Percentiles rank a stretch among this genome's conserved stretches.
Evolutionary conservation across 441 rosid genomes (phyloP).

Genomic region (Macaranga tanarius): DNA sequence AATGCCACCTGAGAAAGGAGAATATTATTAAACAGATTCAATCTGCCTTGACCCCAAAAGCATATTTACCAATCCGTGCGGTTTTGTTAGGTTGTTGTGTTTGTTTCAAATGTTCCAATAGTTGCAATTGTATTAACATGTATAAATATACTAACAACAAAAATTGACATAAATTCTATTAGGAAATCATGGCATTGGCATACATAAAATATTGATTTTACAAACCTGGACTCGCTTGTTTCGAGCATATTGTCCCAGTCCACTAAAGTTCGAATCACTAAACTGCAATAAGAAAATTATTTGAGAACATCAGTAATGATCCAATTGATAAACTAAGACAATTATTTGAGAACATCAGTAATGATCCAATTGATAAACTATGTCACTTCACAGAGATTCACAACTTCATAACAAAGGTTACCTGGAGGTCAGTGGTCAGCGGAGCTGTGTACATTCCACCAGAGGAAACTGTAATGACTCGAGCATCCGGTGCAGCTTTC

Average conservation of each 20-base stretch:
- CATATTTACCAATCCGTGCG: too few species aligned
- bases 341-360: not conserved
- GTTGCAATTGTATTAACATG: not conserved
- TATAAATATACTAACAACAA: conserved; percentile 6
- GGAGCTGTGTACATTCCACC: conserved; percentile 90
- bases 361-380: conserved; percentile 8
- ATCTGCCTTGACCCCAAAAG: too few species aligned
- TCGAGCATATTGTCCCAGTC: conserved; percentile 67
- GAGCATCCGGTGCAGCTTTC: conserved; percentile 79
- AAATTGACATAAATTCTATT: not conserved
- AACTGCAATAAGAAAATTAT: conserved; percentile 43
- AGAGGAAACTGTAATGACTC: conserved; percentile 84
- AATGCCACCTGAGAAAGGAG: conserved; percentile 57
- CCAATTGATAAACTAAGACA: conserved; percentile 1
- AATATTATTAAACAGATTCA: not conserved
- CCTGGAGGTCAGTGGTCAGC: conserved; percentile 80
- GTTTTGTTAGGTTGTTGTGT: too few species aligned
- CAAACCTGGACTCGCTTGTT: conserved; percentile 86
- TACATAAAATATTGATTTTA: not conserved
- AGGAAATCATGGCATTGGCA: not conserved
- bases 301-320: not conserved
- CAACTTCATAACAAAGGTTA: conserved; percentile 18
- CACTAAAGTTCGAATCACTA: conserved; percentile 48
- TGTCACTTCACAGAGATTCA: not conserved
- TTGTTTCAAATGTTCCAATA: not conserved